Conservation (phyloP, 2,329 filamentous ascomycete genomes). For the Aureobasidium leucospermi region DNA sequence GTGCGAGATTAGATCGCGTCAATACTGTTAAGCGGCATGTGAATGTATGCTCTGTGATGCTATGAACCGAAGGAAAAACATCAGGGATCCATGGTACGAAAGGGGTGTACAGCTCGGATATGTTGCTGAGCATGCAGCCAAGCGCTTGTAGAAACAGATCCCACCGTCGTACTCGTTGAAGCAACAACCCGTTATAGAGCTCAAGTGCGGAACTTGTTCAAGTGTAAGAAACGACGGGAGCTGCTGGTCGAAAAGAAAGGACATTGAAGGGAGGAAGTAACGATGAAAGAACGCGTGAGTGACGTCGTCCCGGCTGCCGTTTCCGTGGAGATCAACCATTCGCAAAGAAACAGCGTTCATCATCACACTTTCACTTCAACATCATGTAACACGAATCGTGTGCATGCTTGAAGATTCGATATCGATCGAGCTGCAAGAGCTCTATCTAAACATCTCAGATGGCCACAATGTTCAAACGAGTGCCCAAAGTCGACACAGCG, state of each 20-base stretch:
- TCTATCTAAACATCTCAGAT: neutral
- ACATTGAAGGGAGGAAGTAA: neutral
- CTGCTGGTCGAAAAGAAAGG: neutral
- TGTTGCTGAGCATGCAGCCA: neutral
- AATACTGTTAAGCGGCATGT: neutral
- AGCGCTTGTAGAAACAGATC: neutral
- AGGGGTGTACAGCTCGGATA: neutral
- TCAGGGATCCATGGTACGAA: neutral
- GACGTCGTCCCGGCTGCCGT: neutral
- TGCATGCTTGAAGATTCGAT: neutral
- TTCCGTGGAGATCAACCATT: neutral
- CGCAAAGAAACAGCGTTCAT: neutral
- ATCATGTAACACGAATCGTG: neutral
- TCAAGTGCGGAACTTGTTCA: too few relatives aligned
- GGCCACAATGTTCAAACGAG: slow-evolving; percentile 10
- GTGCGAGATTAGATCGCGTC: neutral
- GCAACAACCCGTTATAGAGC: neutral
- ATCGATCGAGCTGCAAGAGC: too few relatives aligned
- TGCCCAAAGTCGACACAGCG: slow-evolving; percentile 1
- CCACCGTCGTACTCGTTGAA: neutral
- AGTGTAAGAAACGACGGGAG: neutral
- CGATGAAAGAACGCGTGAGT: neutral
- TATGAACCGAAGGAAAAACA: neutral
- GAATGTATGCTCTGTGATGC: neutral
- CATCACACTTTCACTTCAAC: neutral